phyloP scores from a whole-genome alignment of 495 filamentous ascomycete species.

The Neurospora sp. region DNA sequence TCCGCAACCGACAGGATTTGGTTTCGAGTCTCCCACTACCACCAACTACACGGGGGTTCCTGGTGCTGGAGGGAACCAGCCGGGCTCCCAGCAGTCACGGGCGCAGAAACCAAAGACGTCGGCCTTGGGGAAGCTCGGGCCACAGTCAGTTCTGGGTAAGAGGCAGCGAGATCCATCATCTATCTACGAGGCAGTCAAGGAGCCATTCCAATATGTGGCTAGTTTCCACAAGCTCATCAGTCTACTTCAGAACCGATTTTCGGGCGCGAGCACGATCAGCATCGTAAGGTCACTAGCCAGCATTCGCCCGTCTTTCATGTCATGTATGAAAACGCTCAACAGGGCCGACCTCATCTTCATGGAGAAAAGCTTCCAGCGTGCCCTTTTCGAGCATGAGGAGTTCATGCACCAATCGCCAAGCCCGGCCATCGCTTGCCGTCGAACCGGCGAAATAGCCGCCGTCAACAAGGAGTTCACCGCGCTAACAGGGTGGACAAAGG shows the following conservation, averaged over 20 bases:
- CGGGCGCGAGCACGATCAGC: conserved; percentile 53
- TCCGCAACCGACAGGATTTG: conserved; percentile 33
- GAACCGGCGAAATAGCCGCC: conserved; percentile 85
- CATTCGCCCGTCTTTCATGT: conserved; percentile 87
- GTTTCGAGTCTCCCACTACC: conserved; percentile 37
- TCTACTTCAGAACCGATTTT: conserved; percentile 71
- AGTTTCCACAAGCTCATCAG: conserved; percentile 83
- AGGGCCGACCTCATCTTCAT: conserved; percentile 87
- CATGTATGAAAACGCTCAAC: conserved; percentile 72
- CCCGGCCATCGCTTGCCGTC: conserved; percentile 81
- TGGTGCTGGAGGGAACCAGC: conserved; percentile 13
- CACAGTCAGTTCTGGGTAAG: conserved; percentile 44
- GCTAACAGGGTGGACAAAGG: conserved; percentile 88
- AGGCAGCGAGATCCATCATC: conserved; percentile 58
- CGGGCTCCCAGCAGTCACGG: conserved; percentile 14
- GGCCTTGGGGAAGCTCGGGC: conserved; percentile 31
- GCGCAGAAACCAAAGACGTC: conserved; percentile 26
- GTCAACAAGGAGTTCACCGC: conserved; percentile 92
- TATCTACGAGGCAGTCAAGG: conserved; percentile 80
- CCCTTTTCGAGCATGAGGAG: conserved; percentile 83
- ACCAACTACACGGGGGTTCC: conserved; percentile 24
- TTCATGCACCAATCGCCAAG: conserved; percentile 80
- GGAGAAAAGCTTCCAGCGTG: conserved; percentile 94
- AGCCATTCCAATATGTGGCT: conserved; percentile 80
- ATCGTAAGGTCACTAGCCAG: conserved; percentile 81